Conservation (phyloP, 2,329 filamentous ascomycete species). For the Exophiala mesophila region DNA sequence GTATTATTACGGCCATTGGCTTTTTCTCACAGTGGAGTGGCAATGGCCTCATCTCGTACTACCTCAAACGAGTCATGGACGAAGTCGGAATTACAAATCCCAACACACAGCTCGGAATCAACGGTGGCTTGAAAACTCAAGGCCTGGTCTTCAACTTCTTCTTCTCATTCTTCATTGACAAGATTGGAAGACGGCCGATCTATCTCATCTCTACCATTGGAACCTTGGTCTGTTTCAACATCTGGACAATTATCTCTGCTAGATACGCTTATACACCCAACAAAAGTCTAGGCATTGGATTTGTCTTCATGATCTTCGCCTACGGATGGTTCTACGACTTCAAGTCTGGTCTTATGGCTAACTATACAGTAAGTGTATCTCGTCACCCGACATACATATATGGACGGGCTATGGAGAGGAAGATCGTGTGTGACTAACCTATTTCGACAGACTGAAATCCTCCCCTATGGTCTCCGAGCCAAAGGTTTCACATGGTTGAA, state of each 20-base stretch:
- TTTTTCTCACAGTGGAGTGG: slow-evolving; percentile 27
- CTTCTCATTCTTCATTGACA: slow-evolving; percentile 37
- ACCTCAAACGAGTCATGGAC: slow-evolving; percentile 34
- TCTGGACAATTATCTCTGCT: slow-evolving; percentile 28
- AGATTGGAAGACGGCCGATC: slow-evolving; percentile 37
- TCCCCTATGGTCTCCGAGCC: slow-evolving; percentile 45
- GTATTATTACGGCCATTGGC: slow-evolving; percentile 49
- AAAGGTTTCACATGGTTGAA: slow-evolving; percentile 40
- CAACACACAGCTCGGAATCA: slow-evolving; percentile 37
- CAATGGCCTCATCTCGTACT: slow-evolving; percentile 41
- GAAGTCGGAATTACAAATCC: slow-evolving; percentile 33
- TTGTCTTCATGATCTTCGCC: slow-evolving; percentile 40
- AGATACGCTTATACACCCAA: slow-evolving; percentile 29
- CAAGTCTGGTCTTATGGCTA: slow-evolving; percentile 30
- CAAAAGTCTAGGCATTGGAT: slow-evolving; percentile 31
- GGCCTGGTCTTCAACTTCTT: slow-evolving; percentile 33
- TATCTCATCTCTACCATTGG: slow-evolving; percentile 33
- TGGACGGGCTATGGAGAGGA: no score
- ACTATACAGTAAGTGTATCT: slow-evolving; percentile 30
- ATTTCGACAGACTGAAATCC: slow-evolving; percentile 41
- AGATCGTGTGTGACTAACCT: no score
- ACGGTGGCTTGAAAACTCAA: slow-evolving; percentile 35
- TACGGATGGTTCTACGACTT: slow-evolving; percentile 39
- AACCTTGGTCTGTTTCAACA: slow-evolving; percentile 2
- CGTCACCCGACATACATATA: not conserved